These are phyloP conservation scores for Beauveria caledonica DNA, from an alignment of 2,329 filamentous ascomycete genomes.

Conservation along the genomic window DNA sequence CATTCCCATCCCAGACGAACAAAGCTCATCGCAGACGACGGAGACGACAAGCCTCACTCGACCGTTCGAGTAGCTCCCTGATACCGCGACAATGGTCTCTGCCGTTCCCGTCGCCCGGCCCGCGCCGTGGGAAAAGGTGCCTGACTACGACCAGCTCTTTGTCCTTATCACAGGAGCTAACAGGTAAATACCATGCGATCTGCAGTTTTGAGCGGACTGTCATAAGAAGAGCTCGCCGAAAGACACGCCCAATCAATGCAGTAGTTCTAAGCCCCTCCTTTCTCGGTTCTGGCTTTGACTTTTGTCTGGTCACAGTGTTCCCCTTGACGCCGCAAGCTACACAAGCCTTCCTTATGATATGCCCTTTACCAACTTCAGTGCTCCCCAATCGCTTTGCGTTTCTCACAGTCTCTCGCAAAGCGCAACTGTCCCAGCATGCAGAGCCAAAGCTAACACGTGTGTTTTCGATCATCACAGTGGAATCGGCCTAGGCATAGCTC, in stretches of 20 bases:
- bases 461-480: slow-evolving; percentile 47
- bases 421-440: not conserved
- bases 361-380: not conserved
- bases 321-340: not conserved
- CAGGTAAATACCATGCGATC: slow-evolving; percentile 46
- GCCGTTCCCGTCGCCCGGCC: slow-evolving; percentile 9
- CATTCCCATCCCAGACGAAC: not conserved
- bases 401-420: not conserved
- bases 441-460: not conserved
- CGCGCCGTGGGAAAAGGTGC: slow-evolving; percentile 30
- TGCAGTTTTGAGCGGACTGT: not conserved
- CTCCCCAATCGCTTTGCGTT: not conserved
- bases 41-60: not conserved
- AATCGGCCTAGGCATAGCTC: slow-evolving; percentile 74
- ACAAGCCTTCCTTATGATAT: not conserved
- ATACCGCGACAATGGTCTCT: slow-evolving; percentile 2
- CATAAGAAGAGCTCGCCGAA: not conserved
- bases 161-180: slow-evolving; percentile 80
- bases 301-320: not conserved
- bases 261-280: not conserved
- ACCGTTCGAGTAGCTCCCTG: not conserved
- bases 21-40: not conserved
- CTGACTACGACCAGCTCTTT: slow-evolving; percentile 41
- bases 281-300: not conserved
- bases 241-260: not conserved